Evolutionary conservation across 2,329 filamentous ascomycete genomes (phyloP).

Genomic region (Cladosporium sp.): DNA sequence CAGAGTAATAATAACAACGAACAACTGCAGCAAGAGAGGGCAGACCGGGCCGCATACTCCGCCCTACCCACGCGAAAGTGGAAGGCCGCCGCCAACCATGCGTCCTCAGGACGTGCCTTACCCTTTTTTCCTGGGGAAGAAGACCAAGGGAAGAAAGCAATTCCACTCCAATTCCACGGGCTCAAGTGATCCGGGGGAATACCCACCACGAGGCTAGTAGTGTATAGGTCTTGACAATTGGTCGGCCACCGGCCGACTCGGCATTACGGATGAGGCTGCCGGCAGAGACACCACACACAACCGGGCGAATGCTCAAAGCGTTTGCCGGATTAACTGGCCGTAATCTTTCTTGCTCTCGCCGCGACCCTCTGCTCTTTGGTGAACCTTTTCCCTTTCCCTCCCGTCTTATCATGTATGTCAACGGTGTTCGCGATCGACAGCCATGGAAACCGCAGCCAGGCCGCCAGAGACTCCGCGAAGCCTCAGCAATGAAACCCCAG

Average conservation of each 20-base stretch:
- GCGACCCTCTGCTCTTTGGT: not conserved
- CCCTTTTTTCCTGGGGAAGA: no score
- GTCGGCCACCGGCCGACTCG: not conserved
- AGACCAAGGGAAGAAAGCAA: not conserved
- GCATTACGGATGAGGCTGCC: conserved; percentile 9
- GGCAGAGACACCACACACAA: not conserved
- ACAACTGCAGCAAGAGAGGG: no score
- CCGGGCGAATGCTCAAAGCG: not conserved
- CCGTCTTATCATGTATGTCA: not conserved
- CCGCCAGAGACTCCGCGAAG: conserved; percentile 3
- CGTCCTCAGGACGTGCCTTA: no score
- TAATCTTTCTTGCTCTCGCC: not conserved
- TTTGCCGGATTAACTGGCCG: conserved; percentile 2
- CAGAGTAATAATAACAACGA: no score
- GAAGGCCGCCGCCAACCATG: no score
- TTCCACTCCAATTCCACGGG: not conserved
- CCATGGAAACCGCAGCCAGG: conserved; percentile 11
- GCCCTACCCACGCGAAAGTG: not conserved
- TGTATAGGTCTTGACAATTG: no score
- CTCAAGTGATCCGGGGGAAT: no score
- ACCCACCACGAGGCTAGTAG: no score
- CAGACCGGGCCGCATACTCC: not conserved
- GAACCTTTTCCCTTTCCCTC: no score
- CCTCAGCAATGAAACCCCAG: conserved; percentile 1
- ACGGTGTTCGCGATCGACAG: not conserved